Base-by-base conservation (phyloP, 805 yeast genomes). In the Monosporozyma servazzii region DNA sequence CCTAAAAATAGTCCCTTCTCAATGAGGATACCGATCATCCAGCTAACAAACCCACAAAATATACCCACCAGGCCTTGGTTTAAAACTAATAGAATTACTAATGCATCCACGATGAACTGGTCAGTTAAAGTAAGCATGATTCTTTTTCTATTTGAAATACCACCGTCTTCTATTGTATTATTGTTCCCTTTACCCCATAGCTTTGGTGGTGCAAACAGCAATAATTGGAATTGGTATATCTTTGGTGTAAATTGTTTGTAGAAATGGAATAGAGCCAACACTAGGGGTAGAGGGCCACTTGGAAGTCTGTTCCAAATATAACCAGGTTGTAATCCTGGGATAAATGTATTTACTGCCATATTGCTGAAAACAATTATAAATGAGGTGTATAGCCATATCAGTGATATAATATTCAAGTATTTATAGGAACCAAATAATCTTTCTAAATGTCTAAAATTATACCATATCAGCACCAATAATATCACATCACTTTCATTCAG, bases 401-500 rank as follows among this genome's bases (percentile, higher is more conserved):
- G 57, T 1, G 72, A 50, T 2, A 81, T 60, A 15, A 78, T 58
- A 37, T 80, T 74, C 10, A 78, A 56, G 56, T 79, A 79, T 57
- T 78, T 79, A 46, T 75, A 64, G 11, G 82, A 74, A 1, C 87
- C 87, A 59, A 74, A 74, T 47, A 77, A 64, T 48, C 87, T 62
- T 64, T 82, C 88, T 48, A 82, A 55, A 41, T 72, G 75, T 61
- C 82, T 79, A 58, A 75, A 74, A 48, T 76, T 76, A 52, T 78
- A 72, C 72, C 73, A 70, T 9, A 79, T 62, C 40, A 82, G 58
- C 13, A 77, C 62, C 10, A 75, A 60, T 2, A 73, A 60, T 2
- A 80, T 56, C 52, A 75, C 78, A 63, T 82, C 86, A 5, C 83
- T 75, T 60, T 81, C 86, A 59, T 79, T 81, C 44, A 78, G 70